Percentiles rank a stretch among this genome's conserved stretches.
Evolutionary conservation across 306 rosid genomes (phyloP).

Genomic region (Prunus persica): DNA sequence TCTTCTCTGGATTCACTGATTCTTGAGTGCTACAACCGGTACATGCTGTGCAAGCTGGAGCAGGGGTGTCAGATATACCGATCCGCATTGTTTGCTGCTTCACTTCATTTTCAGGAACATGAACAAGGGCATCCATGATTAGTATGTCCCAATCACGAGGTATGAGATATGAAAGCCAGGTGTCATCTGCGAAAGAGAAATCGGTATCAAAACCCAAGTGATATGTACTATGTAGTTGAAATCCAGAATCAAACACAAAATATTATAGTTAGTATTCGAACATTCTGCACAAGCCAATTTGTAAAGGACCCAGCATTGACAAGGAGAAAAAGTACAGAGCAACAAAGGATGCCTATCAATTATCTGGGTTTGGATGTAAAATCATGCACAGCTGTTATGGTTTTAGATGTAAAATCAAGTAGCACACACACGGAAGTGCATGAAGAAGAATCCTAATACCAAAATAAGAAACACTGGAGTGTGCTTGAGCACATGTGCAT

Average conservation of each 20-base stretch:
- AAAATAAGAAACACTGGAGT: neutral
- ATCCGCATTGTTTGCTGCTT: conserved; percentile 61
- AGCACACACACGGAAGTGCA: neutral
- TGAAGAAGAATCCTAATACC: neutral
- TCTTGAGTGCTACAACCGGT: conserved; percentile 35
- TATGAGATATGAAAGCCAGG: conserved; percentile 67
- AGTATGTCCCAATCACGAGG: conserved; percentile 86
- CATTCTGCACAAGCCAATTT: neutral
- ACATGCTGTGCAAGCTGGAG: conserved; percentile 45
- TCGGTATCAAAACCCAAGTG: neutral
- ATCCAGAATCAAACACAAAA: neutral
- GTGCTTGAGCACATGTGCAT: too few relatives aligned
- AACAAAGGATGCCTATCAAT: neutral
- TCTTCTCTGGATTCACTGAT: conserved; percentile 38
- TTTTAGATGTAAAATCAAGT: neutral
- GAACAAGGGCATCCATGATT: conserved; percentile 86
- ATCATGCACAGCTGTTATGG: neutral
- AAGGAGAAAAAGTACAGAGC: neutral
- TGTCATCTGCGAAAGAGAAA: conserved; percentile 49
- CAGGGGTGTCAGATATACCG: conserved; percentile 43
- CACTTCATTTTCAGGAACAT: conserved; percentile 79
- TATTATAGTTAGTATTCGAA: neutral
- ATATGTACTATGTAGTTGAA: neutral
- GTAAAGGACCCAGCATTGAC: neutral
- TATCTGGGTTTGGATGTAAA: neutral